These are phyloP conservation scores for Lactifluus subvellereus DNA, from an alignment of 768 basidiomycete species.

Conservation along the genomic window DNA sequence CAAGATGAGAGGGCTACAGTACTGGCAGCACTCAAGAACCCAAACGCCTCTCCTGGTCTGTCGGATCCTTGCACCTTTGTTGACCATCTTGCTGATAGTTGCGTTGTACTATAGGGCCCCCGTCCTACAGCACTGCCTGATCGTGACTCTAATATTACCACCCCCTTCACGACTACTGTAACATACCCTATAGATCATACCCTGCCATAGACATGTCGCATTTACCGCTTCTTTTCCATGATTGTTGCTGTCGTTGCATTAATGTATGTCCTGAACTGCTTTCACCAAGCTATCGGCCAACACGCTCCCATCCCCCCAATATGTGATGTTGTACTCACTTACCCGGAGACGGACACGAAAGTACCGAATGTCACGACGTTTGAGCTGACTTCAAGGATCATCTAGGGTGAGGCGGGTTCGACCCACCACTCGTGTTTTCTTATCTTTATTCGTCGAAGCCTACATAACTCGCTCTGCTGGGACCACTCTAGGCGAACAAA, in stretches of 20 bases:
- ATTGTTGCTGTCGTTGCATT: not conserved
- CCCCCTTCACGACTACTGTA: constrained; percentile 2
- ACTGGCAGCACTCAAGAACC: constrained; percentile 53
- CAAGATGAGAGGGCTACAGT: constrained; percentile 66
- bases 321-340: not conserved
- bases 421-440: too few relatives aligned
- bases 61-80: constrained; percentile 13
- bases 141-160: not conserved
- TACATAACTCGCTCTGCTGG: too few relatives aligned
- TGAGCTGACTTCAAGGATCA: too few relatives aligned
- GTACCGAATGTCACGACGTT: not conserved
- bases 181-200: constrained; percentile 11
- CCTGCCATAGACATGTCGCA: constrained; percentile 5
- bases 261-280: not conserved
- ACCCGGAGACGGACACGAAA: not conserved
- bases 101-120: constrained; percentile 33
- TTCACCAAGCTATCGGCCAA: not conserved
- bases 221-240: not conserved
- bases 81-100: constrained; percentile 4
- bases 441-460: too few relatives aligned
- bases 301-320: too few relatives aligned
- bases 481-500: too few relatives aligned
- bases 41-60: constrained; percentile 54
- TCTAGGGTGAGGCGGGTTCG: too few relatives aligned
- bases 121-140: constrained; percentile 33